phyloP scores from a whole-genome alignment of 768 basidiomycete genomes.

The Russula vinacea region DNA sequence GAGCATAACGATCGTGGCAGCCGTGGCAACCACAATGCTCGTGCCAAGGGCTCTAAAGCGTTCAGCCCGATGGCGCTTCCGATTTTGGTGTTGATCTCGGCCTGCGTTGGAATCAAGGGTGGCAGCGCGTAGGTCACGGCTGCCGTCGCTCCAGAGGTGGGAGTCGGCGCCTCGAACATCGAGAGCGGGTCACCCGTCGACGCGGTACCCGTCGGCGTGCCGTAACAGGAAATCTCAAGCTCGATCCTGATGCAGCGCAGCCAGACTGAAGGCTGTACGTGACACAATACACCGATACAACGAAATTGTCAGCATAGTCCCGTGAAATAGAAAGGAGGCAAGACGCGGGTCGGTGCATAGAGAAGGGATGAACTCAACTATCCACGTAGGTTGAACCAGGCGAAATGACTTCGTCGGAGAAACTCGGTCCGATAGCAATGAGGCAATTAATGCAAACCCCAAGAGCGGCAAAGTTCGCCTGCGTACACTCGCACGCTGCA shows the following conservation, averaged over 20 bases:
- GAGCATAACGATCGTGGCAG: not conserved
- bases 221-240: not conserved
- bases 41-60: not conserved
- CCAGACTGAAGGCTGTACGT: not conserved
- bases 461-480: conserved; percentile 4
- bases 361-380: not conserved
- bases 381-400: not conserved
- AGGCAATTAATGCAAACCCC: conserved; percentile 9
- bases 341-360: not conserved
- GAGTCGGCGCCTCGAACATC: not conserved
- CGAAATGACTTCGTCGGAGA: not conserved
- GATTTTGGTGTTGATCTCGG: no score
- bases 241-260: not conserved
- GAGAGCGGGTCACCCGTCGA: conserved; percentile 12
- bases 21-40: not conserved
- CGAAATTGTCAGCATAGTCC: not conserved
- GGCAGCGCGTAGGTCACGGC: not conserved
- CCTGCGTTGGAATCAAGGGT: not conserved
- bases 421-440: not conserved
- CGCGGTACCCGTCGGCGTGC: conserved; percentile 3
- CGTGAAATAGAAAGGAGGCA: not conserved
- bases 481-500: conserved; percentile 11
- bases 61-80: not conserved
- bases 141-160: not conserved
- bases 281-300: not conserved